Evolutionary conservation across 495 filamentous ascomycete genomes (phyloP).

Genomic region (Xylaria castorea): DNA sequence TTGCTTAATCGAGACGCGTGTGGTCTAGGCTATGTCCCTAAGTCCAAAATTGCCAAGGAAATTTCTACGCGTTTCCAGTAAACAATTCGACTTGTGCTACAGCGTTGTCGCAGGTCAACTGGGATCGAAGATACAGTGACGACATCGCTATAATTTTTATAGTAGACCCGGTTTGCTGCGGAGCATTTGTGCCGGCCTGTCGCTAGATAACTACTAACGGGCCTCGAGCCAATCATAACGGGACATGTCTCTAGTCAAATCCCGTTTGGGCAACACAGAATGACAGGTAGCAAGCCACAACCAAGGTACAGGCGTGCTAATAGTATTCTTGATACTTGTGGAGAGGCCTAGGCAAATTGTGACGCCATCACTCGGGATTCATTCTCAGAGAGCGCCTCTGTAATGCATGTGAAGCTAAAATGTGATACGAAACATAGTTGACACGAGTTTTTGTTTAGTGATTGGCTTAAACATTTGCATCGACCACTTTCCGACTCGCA

Average conservation of each 20-base stretch:
- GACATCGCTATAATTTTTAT: conserved; percentile 7
- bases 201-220: not conserved
- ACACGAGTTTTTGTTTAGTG: not conserved
- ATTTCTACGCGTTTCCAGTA: conserved; percentile 2
- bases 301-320: not conserved
- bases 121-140: conserved; percentile 14
- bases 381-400: not conserved
- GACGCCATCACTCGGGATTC: conserved; percentile 16
- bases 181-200: conserved; percentile 23
- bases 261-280: conserved; percentile 20
- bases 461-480: not conserved
- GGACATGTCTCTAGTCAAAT: not conserved
- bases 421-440: conserved; percentile 8
- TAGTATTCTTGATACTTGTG: not conserved
- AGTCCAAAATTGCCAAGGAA: not conserved
- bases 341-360: not conserved
- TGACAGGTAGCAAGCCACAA: not conserved
- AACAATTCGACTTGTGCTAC: not conserved
- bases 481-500: not conserved
- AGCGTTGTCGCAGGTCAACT: conserved; percentile 6
- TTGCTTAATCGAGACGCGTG: not conserved
- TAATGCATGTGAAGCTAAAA: not conserved
- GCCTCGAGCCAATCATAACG: conserved; percentile 1
- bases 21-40: not conserved
- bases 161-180: not conserved